Conservation (phyloP, 1,284 basidiomycete species). For the Microbotryum scabiosae region DNA sequence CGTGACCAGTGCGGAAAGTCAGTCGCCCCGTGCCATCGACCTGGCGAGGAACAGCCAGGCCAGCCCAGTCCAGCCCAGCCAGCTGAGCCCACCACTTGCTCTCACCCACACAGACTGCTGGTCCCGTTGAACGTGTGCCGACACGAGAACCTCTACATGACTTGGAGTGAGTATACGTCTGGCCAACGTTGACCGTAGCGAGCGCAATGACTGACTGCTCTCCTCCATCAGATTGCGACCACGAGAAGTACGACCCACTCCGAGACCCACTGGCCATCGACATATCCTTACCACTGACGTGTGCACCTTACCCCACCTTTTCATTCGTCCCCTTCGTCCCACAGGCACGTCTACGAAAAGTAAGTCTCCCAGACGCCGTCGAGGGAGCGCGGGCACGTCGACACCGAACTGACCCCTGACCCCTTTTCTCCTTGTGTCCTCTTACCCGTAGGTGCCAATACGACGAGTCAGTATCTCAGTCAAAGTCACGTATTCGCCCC, state of each 20-base stretch:
- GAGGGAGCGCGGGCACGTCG: background rate
- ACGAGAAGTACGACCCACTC: constrained; percentile 27
- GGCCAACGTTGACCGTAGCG: background rate
- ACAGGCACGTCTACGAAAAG: constrained; percentile 36
- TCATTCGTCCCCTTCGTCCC: background rate
- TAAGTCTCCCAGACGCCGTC: constrained; percentile 6
- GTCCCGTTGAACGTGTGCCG: constrained; percentile 32
- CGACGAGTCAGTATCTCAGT: constrained; percentile 30
- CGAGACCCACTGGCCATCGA: background rate
- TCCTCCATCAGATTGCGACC: constrained; percentile 31
- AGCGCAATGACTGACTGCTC: background rate
- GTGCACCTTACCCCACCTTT: background rate
- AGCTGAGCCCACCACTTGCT: background rate
- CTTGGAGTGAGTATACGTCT: constrained; percentile 51
- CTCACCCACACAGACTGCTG: constrained; percentile 17
- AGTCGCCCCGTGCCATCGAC: too few relatives aligned
- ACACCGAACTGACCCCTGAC: background rate
- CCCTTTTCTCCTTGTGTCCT: background rate
- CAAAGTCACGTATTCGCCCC: too few relatives aligned
- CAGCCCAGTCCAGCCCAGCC: background rate
- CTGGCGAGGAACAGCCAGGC: background rate
- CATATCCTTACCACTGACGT: background rate
- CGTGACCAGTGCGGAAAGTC: too few relatives aligned
- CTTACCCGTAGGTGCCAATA: constrained; percentile 32
- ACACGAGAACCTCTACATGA: constrained; percentile 78